Evolutionary conservation across 441 rosid genomes (phyloP).

Genomic region (Sinapis alba): DNA sequence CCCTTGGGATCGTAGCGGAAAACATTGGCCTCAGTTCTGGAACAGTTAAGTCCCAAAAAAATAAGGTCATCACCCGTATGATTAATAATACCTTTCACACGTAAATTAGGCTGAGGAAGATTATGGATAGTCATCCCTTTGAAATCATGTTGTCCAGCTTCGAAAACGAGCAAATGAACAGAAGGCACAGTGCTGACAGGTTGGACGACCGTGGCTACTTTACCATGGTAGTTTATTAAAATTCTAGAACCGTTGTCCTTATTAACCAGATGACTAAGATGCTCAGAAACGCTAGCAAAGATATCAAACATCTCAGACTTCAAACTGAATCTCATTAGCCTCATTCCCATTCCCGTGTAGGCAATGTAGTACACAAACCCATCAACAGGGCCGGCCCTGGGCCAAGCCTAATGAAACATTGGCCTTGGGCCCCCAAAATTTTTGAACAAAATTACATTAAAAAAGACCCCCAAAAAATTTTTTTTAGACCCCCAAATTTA

Average conservation of each 20-base stretch:
- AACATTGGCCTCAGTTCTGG: background rate
- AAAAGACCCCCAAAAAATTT: no score
- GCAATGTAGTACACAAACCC: conserved; percentile 14
- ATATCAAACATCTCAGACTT: background rate
- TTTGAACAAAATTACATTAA: no score
- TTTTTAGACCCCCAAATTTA: no score
- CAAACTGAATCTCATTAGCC: background rate
- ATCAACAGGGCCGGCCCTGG: no score
- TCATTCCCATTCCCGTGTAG: background rate
- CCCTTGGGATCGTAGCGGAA: background rate
- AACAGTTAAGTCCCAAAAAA: background rate
- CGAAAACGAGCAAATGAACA: background rate
- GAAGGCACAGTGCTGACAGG: background rate
- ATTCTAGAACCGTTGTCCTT: background rate
- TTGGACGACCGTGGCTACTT: background rate
- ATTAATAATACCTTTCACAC: background rate
- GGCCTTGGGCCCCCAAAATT: no score
- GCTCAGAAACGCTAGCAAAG: background rate
- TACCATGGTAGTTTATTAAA: conserved; percentile 10
- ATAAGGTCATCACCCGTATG: background rate
- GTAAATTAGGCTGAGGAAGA: background rate
- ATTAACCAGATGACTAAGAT: no score
- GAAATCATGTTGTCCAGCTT: background rate
- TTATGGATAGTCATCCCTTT: background rate
- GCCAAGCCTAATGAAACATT: no score